phyloP scores from a whole-genome alignment of 2,329 filamentous ascomycete genomes.

The Herpomyces periplanetae region DNA sequence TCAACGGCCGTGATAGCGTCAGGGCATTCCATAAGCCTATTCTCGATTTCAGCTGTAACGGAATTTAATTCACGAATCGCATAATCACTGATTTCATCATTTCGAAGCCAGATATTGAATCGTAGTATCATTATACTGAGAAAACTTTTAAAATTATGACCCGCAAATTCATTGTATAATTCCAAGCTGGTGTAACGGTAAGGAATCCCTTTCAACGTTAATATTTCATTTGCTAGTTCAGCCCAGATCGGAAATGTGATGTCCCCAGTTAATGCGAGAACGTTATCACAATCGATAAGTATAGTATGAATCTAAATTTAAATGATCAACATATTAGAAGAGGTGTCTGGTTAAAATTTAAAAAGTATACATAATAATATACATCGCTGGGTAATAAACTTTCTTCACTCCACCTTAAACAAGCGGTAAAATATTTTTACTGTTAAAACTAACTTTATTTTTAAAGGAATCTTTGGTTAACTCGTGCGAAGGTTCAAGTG shows the following conservation, averaged over 20 bases:
- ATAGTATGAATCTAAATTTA: too few relatives aligned
- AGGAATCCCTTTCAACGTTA: constrained; percentile 15
- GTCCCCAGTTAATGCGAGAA: constrained; percentile 60
- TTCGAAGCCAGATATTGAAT: constrained; percentile 26
- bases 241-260: constrained; percentile 70
- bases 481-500: too few relatives aligned
- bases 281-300: constrained; percentile 45
- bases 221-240: constrained; percentile 52
- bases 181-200: constrained; percentile 34
- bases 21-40: constrained; percentile 22
- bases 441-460: too few relatives aligned
- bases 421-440: too few relatives aligned
- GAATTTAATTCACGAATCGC: constrained; percentile 39
- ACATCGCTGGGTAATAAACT: too few relatives aligned
- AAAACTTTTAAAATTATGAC: constrained; percentile 82
- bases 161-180: constrained; percentile 55
- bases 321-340: too few relatives aligned
- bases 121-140: constrained; percentile 31
- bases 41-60: constrained; percentile 39
- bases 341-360: too few relatives aligned
- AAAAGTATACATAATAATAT: too few relatives aligned
- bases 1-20: constrained; percentile 27
- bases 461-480: too few relatives aligned
- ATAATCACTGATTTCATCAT: constrained; percentile 28
- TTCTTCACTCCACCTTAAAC: too few relatives aligned